phyloP scores from a whole-genome alignment of 2,329 filamentous ascomycete species.

The Aspergillus thermomutatus region DNA sequence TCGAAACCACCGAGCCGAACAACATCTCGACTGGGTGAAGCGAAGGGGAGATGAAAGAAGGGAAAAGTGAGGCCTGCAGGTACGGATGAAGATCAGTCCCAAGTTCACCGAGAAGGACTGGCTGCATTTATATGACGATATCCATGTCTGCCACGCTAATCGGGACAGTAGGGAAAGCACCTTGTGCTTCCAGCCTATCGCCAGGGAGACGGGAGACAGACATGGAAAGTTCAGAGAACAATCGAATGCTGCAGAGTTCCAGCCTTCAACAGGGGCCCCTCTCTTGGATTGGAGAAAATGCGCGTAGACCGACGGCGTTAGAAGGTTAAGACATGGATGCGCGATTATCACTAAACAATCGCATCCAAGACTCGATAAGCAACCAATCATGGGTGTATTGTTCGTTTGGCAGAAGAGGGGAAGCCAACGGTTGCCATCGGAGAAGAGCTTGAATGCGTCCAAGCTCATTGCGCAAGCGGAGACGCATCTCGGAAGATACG shows the following conservation, averaged over 20 bases:
- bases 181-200: neutral
- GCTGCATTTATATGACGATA: neutral
- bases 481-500: neutral
- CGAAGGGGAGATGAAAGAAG: neutral
- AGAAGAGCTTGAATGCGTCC: neutral
- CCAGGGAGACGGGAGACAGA: neutral
- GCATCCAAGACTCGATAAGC: neutral
- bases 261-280: neutral
- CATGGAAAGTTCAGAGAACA: neutral
- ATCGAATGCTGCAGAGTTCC: neutral
- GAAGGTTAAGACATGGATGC: neutral
- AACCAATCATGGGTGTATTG: neutral
- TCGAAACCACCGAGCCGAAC: conserved; percentile 22
- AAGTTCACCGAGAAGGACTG: neutral
- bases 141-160: neutral
- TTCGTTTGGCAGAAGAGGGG: neutral
- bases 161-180: neutral
- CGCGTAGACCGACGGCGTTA: neutral
- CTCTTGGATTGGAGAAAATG: neutral
- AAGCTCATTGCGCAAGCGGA: neutral
- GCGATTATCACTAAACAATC: neutral
- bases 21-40: conserved; percentile 17
- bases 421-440: neutral
- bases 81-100: conserved; percentile 7
- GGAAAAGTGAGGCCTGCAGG: neutral